phyloP scores from a whole-genome alignment of 2,329 filamentous ascomycete species.

The Colletotrichum tabaci region DNA sequence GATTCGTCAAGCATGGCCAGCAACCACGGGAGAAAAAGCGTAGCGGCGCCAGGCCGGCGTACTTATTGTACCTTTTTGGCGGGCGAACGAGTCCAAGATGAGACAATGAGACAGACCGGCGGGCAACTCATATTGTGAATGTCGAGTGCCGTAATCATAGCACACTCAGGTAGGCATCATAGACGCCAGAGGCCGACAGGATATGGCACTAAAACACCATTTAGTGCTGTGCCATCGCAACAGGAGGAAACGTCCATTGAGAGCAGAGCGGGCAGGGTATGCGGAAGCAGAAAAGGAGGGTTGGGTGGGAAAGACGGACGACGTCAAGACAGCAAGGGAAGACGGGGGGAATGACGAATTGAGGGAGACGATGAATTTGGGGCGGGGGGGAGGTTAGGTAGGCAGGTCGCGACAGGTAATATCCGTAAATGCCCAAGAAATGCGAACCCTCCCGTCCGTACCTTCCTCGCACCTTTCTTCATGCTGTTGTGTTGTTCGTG shows the following conservation, averaged over 20 bases:
- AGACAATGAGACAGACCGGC: background rate
- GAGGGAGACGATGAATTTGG: background rate
- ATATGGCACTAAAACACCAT: no score
- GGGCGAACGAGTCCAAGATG: background rate
- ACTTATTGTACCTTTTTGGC: background rate
- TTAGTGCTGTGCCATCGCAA: background rate
- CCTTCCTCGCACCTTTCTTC: constrained; percentile 10
- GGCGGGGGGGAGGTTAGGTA: background rate
- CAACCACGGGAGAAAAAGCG: constrained; percentile 11
- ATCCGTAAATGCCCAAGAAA: background rate
- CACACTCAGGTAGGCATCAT: no score
- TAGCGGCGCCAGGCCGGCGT: background rate
- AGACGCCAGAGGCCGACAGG: no score
- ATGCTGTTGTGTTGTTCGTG: background rate
- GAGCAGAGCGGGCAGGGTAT: background rate
- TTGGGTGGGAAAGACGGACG: background rate
- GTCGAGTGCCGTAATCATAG: background rate
- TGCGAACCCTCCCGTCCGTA: background rate
- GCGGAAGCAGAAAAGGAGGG: background rate
- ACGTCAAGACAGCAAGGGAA: constrained; percentile 18
- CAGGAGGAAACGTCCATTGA: background rate
- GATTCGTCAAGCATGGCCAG: constrained; percentile 28
- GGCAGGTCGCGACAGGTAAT: constrained; percentile 3
- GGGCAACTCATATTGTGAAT: background rate
- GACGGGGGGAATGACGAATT: background rate